phyloP scores from a whole-genome alignment of 129 eudicot genomes.

The Scalesia atractyloides region DNA sequence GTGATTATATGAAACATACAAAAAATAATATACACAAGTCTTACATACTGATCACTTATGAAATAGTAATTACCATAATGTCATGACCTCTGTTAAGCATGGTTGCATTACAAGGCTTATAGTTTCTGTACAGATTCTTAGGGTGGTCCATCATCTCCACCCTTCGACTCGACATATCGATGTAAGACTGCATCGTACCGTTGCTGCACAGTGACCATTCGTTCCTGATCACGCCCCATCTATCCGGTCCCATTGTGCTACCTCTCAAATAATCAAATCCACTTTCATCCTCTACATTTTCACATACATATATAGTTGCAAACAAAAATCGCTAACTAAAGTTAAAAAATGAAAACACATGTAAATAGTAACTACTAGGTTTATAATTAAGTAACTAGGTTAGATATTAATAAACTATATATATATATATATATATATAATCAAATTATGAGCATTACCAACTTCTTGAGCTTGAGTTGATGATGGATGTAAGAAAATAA shows the following conservation, averaged over 20 bases:
- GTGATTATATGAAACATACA: too few species aligned
- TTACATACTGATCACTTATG: not conserved
- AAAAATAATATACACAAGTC: too few species aligned
- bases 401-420: too few species aligned
- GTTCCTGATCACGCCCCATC: conserved; percentile 50
- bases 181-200: conserved; percentile 67
- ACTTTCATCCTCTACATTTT: conserved; percentile 50
- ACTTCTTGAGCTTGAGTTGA: conserved; percentile 55
- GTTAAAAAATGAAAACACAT: too few species aligned
- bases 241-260: conserved; percentile 52
- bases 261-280: conserved; percentile 48
- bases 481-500: conserved; percentile 31
- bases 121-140: conserved; percentile 28
- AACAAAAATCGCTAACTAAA: not conserved
- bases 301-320: not conserved
- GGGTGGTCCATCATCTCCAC: conserved; percentile 31
- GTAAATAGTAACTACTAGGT: too few species aligned
- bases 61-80: conserved; percentile 38
- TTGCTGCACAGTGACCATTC: conserved; percentile 61
- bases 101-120: conserved; percentile 45
- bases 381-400: too few species aligned
- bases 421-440: too few species aligned
- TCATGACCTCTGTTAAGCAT: conserved; percentile 60
- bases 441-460: conserved; percentile 34
- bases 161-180: conserved; percentile 49